Conservation (phyloP, 768 basidiomycete species). For the Boletus rufocinnamomeus region DNA sequence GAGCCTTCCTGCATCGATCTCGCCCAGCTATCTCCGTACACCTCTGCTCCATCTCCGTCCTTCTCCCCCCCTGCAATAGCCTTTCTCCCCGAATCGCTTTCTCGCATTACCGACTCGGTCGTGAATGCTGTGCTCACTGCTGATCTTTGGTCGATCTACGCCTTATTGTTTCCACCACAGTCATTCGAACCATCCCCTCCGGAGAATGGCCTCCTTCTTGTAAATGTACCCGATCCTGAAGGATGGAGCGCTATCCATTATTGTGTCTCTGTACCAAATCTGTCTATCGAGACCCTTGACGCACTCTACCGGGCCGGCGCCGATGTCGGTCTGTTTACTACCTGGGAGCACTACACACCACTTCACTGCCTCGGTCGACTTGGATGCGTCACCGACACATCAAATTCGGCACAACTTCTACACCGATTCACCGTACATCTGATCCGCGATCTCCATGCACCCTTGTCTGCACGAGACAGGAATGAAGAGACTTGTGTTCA, state of each 20-base stretch:
- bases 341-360: slow-evolving; percentile 61
- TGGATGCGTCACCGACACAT: slow-evolving; percentile 35
- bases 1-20: slow-evolving; percentile 26
- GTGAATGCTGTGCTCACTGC: slow-evolving; percentile 53
- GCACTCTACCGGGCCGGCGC: slow-evolving; percentile 76
- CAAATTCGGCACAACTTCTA: slow-evolving; percentile 42
- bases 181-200: slow-evolving; percentile 45
- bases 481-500: slow-evolving; percentile 79
- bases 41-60: slow-evolving; percentile 24
- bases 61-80: slow-evolving; percentile 29
- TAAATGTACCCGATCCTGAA: slow-evolving; percentile 65
- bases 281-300: slow-evolving; percentile 65
- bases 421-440: slow-evolving; percentile 67
- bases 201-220: slow-evolving; percentile 47
- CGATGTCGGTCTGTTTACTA: slow-evolving; percentile 70
- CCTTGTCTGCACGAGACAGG: slow-evolving; percentile 65
- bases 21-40: slow-evolving; percentile 30
- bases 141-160: slow-evolving; percentile 53
- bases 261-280: slow-evolving; percentile 55
- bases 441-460: slow-evolving; percentile 67
- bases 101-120: slow-evolving; percentile 50
- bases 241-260: slow-evolving; percentile 79
- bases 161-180: slow-evolving; percentile 54
- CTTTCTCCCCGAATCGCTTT: slow-evolving; percentile 45
- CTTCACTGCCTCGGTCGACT: slow-evolving; percentile 64